phyloP scores from a whole-genome alignment of 805 yeast species.

The Candida verbasci region DNA sequence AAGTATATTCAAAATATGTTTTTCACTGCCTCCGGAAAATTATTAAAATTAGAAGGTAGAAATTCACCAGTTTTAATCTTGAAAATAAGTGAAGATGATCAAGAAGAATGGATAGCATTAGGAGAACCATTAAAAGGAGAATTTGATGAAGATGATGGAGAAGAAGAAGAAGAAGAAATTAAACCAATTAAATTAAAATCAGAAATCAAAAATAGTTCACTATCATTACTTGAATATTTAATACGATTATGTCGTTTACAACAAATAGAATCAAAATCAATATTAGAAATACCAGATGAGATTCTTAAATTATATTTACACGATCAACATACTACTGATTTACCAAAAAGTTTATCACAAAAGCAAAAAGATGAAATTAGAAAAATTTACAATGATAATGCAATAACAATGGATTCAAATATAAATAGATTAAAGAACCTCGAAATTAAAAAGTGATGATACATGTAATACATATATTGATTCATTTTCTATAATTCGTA shows the following conservation, averaged over 20 bases:
- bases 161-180: slow-evolving; percentile 20
- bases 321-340: slow-evolving; percentile 41
- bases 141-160: slow-evolving; percentile 24
- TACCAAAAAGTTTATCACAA: slow-evolving; percentile 16
- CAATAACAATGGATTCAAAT: slow-evolving; percentile 26
- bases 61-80: slow-evolving; percentile 63
- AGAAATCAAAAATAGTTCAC: slow-evolving; percentile 22
- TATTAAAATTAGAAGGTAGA: slow-evolving; percentile 58
- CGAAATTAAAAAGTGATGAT: slow-evolving; percentile 8
- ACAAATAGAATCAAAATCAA: slow-evolving; percentile 49
- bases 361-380: slow-evolving; percentile 9
- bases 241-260: slow-evolving; percentile 59
- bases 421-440: slow-evolving; percentile 28
- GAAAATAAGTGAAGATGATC: slow-evolving; percentile 30
- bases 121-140: slow-evolving; percentile 31
- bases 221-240: slow-evolving; percentile 62
- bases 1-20: slow-evolving; percentile 48
- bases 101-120: slow-evolving; percentile 49
- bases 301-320: slow-evolving; percentile 54
- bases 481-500: slow-evolving; percentile 5
- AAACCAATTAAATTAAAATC: slow-evolving; percentile 19
- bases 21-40: slow-evolving; percentile 65
- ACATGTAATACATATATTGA: not conserved
- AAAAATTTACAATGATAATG: slow-evolving; percentile 13
- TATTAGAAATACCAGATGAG: slow-evolving; percentile 61